These are phyloP conservation scores for Fraxinus angustifolia DNA, from an alignment of 305 asterid species.

Conservation along the genomic window DNA sequence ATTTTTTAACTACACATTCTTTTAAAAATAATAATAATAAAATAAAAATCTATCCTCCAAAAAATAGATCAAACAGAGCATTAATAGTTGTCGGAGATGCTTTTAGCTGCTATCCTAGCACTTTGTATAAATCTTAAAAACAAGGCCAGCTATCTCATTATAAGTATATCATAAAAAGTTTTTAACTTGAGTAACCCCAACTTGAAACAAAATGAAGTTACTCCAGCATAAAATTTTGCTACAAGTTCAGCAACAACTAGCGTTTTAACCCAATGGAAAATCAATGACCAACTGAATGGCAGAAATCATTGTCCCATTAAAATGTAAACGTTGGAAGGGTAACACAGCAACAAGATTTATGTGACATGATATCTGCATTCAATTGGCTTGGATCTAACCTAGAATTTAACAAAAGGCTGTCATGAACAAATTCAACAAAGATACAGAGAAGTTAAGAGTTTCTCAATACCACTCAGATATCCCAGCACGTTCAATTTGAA, in stretches of 20 bases:
- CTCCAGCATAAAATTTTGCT: not conserved
- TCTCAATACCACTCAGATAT: not conserved
- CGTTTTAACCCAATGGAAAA: not conserved
- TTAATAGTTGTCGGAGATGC: not conserved
- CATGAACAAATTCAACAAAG: not conserved
- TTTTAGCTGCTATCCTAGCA: not conserved
- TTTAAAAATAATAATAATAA: too few species aligned
- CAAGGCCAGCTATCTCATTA: not conserved
- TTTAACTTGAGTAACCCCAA: not conserved
- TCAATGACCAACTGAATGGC: not conserved
- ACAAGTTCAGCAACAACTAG: not conserved
- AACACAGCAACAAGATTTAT: not conserved
- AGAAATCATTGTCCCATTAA: not conserved
- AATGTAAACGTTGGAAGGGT: not conserved
- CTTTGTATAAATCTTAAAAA: not conserved
- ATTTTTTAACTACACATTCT: not conserved
- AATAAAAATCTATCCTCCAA: not conserved
- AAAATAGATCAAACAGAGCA: not conserved
- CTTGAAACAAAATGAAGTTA: not conserved
- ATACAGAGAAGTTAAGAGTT: not conserved
- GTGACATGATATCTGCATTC: not conserved
- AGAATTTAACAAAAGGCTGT: not conserved
- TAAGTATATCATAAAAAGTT: not conserved
- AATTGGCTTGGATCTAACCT: not conserved
- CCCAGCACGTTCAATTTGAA: not conserved